Evolutionary conservation across 2,329 filamentous ascomycete species (phyloP), one percentile per base, ranked within the genome.

Genomic region (Aspergillus novoparasiticus): DNA sequence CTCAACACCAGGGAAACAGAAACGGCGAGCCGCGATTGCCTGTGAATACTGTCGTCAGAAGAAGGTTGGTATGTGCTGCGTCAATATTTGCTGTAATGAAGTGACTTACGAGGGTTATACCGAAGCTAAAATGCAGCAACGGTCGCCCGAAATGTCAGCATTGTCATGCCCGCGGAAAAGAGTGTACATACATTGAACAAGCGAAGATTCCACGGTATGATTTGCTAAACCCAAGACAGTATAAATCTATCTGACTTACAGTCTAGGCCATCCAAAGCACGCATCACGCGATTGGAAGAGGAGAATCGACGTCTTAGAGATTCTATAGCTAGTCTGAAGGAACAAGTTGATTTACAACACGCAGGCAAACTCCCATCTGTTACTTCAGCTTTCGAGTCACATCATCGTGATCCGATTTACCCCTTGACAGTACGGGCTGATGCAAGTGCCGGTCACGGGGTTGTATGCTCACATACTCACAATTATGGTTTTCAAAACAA

Each of bases 41-140:
- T 57, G 54, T 23, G 54, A 57, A 19, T 57, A 57, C 12, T 57
- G 54, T 23, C 54, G 54, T 19, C 54, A 57, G 16, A 57, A 57
- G 30, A 57, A 57, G 54, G 54, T 57, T 19, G 10, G 54, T n/a
- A 3, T 41, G 28, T 16, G 10, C 43, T 5, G 36, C 4, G 16
- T 30, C 36, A 8, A 30, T 6, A 1, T 14, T 6, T 34, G 23
- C 1, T 30, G 30, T n/a, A 16, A 11, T 19, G 5, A 36, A 36
- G 34, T 39, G 8, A 3, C 36, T 39, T 5, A 36, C 36, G 16
- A 39, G 36, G 1, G 12, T 36, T 36, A 36, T 39, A 19, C 36
- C 14, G 16, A 16, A 39, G 36, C 36, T 39, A 4, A 57, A 45
- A 57, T 57, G 54, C 14, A 57, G 54, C 12, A 57, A 45, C 23